Conservation (phyloP, 2,329 filamentous ascomycete genomes). For the Colletotrichum liaoningense region DNA sequence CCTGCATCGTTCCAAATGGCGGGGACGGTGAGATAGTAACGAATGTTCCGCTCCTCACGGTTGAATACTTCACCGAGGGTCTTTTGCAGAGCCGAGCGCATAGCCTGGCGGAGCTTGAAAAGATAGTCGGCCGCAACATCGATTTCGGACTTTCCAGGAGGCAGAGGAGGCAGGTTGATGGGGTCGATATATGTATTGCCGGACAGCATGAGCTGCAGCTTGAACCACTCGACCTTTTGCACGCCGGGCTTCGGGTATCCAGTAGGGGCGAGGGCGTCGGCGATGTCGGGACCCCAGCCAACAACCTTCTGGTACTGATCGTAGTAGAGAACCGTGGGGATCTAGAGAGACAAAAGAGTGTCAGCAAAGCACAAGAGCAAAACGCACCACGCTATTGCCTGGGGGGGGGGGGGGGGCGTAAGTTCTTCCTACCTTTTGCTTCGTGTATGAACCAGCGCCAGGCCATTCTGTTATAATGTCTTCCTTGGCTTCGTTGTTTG, state of each 20-base stretch:
- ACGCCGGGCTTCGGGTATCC: constrained; percentile 98
- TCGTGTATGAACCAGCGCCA: constrained; percentile 95
- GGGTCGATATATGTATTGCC: constrained; percentile 99
- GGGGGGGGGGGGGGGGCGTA: too few species aligned
- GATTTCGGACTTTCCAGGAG: constrained; percentile 97
- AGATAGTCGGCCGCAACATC: constrained; percentile 99
- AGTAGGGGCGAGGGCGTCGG: constrained; percentile 94
- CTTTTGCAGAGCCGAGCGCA: constrained; percentile 96
- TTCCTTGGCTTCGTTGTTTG: constrained; percentile 96
- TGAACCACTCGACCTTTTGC: constrained; percentile 99
- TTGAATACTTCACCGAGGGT: constrained; percentile 98
- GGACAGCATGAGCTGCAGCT: constrained; percentile 97
- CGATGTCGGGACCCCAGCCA: constrained; percentile 99
- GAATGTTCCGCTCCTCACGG: constrained; percentile 96
- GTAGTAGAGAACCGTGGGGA: constrained; percentile 99
- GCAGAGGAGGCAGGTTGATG: constrained; percentile 97
- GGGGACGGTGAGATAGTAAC: constrained; percentile 98
- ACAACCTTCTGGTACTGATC: constrained; percentile 99
- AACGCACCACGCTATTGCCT: too few species aligned
- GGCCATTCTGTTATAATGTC: constrained; percentile 99
- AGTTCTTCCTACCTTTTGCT: constrained; percentile 83
- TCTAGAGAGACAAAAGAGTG: constrained; percentile 65
- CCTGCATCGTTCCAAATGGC: constrained; percentile 99
- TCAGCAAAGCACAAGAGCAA: not conserved
- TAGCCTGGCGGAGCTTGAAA: constrained; percentile 96